phyloP scores from a whole-genome alignment of 129 eudicot genomes.

The Escallonia rubra region DNA sequence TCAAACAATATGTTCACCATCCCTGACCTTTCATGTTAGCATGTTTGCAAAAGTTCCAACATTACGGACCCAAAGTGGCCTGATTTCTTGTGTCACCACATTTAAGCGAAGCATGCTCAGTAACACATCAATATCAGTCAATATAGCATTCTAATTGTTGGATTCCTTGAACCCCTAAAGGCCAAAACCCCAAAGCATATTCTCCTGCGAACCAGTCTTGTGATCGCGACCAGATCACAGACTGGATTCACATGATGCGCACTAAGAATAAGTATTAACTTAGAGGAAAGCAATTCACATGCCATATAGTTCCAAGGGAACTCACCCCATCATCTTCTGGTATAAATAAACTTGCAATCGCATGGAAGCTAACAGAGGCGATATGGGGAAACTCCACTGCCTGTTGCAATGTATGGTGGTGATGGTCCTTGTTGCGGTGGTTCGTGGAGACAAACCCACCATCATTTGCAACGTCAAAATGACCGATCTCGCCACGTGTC shows the following conservation, averaged over 20 bases:
- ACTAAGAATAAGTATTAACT: neutral
- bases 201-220: neutral
- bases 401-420: neutral
- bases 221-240: neutral
- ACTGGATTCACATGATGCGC: constrained; percentile 3
- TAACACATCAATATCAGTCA: too few relatives aligned
- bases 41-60: too few relatives aligned
- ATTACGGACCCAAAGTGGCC: too few relatives aligned
- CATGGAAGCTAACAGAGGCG: neutral
- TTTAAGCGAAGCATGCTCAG: too few relatives aligned
- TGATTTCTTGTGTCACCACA: too few relatives aligned
- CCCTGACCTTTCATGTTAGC: too few relatives aligned
- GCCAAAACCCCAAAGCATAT: neutral
- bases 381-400: too few relatives aligned
- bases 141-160: too few relatives aligned
- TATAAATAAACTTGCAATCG: neutral
- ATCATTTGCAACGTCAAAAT: constrained; percentile 8
- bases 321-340: too few relatives aligned
- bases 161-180: neutral
- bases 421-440: neutral
- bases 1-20: too few relatives aligned
- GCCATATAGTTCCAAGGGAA: constrained; percentile 7
- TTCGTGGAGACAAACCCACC: neutral
- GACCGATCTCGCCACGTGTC: constrained; percentile 4
- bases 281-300: constrained; percentile 3